Evolutionary conservation across 345 rosid genomes (phyloP).

Genomic region (Rhodamnia rubescens): DNA sequence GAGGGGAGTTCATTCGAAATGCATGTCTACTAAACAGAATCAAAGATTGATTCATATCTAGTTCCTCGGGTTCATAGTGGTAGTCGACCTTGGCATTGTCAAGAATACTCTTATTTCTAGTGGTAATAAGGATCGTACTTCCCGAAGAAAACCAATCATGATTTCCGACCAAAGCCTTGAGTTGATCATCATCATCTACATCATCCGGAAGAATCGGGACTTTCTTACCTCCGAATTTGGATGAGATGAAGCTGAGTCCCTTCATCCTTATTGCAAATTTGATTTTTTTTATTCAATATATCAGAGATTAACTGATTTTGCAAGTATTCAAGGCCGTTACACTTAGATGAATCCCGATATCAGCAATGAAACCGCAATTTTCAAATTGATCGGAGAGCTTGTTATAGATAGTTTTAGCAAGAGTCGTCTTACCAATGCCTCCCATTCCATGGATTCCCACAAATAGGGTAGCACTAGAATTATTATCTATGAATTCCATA

Average conservation of each 20-base stretch:
- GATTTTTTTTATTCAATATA: fast-evolving
- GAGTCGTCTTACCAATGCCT: too few relatives aligned
- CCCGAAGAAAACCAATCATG: background rate
- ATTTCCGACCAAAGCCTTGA: background rate
- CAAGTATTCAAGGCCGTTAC: too few relatives aligned
- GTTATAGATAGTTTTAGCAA: too few relatives aligned
- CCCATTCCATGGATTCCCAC: too few relatives aligned
- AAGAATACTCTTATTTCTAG: background rate
- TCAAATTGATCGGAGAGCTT: too few relatives aligned
- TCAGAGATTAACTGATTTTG: too few relatives aligned
- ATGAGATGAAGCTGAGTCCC: background rate
- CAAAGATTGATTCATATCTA: background rate
- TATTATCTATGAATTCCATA: too few relatives aligned
- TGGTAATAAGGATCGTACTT: background rate
- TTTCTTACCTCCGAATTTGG: conserved; percentile 6
- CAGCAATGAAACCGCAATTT: too few relatives aligned
- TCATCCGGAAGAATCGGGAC: conserved; percentile 1
- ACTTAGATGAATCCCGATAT: too few relatives aligned
- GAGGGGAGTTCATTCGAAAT: background rate
- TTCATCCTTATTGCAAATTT: background rate
- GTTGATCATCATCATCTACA: background rate
- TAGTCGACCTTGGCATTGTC: background rate
- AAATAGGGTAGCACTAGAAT: too few relatives aligned
- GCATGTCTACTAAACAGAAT: background rate
- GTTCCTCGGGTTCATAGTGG: background rate